Evolutionary conservation across 2,329 filamentous ascomycete genomes (phyloP), one percentile per base, ranked within the genome.

Genomic region (Pseudocercospora ulei): DNA sequence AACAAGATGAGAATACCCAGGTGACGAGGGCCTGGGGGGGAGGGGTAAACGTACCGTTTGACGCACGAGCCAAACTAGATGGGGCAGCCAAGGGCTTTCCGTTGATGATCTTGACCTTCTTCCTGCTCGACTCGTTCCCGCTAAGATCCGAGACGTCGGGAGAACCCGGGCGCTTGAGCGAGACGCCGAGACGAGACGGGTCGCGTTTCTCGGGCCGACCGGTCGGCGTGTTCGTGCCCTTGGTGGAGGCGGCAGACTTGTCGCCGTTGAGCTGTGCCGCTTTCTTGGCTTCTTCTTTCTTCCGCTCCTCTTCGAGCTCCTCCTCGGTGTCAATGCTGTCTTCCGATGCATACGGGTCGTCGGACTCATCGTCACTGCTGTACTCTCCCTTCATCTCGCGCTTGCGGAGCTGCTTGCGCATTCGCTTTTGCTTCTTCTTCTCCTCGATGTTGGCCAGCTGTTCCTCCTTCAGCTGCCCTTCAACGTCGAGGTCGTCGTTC

Each of bases 141-240:
- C 85, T 93, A 6, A 85, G 85, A 58, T 96, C 88, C 1, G 86
- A 95, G 19, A 82, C 71, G 48, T 87, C 81, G 2, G 87, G 85
- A 9, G 86, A 94, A 11, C 86, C 85, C 19, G 83, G 73, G 18
- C 88, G 78, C 65, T 95, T 95, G 36, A 88, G 72, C 3, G 67
- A 61, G 19, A 72, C 56, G 2, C 58, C 56, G 47, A 70, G 71
- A 9, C 68, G 54, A 51, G 76, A 70, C 3, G 56, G 59, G 47
- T 69, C 65, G 49, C 74, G 74, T 35, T 65, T 59, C 51, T 68
- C 69, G 30, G 65, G 62, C 19, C 71, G 69, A 23, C 73, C 73
- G 19, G 71, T 76, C 1, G 78, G 77, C 2, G 78, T 80, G 51
- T 70, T 82, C 23, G 73, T 75, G 17, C 82, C 83, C 59, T 84